Base-by-base conservation (phyloP, 2,329 filamentous ascomycete genomes). In the Exophiala oligosperma region DNA sequence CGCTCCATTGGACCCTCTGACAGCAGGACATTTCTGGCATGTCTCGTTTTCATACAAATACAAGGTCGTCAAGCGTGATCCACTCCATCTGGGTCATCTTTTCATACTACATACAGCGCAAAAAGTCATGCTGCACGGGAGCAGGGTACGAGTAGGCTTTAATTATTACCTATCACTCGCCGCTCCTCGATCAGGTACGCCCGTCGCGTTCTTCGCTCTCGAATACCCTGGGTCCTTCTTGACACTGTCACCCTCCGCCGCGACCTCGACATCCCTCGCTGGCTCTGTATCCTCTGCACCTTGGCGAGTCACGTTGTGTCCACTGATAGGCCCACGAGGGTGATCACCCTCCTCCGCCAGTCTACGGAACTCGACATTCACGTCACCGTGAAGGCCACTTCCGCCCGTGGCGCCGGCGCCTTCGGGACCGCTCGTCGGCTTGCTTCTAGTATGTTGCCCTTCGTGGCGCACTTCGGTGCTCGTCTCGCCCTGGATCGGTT, bases 401-500 rank as follows among this genome's bases (percentile, higher is more conserved):
- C 61, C 61, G 35, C 59, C 59, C 5, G 44, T 50, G 9, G 57
- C 57, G 4, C 78, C 77, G 3, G 79, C 70, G 1, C 78, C 79
- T 51, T 78, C 75, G 4, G 79, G 64, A 2, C 80, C 78, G 1
- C 69, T 63, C 1, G 73, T 66, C 8, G 74, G 65, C 55, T 77
- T 74, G 66, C 77, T 79, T 5, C 75, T 68, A 11, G 70, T 70
- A 44, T 72, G 68, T 50, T 73, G 66, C 4, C 77, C 77, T 38
- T 81, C 78, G 56, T 82, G 78, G 6, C 65, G 69, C 8, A 79
- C 57, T 69, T 84, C 81, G 2, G 63, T 67, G 54, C 71, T 76
- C 17, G 77, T 78, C 71, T 83, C 74, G 23, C 79, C 81, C 49
- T 73, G 71, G 8, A 74, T 71, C 1, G 82, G 82, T 54, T 83